These are phyloP conservation scores for Phytophthora agathidicida DNA, from an alignment of 352 stramenopile genomes.

Conservation along the genomic window DNA sequence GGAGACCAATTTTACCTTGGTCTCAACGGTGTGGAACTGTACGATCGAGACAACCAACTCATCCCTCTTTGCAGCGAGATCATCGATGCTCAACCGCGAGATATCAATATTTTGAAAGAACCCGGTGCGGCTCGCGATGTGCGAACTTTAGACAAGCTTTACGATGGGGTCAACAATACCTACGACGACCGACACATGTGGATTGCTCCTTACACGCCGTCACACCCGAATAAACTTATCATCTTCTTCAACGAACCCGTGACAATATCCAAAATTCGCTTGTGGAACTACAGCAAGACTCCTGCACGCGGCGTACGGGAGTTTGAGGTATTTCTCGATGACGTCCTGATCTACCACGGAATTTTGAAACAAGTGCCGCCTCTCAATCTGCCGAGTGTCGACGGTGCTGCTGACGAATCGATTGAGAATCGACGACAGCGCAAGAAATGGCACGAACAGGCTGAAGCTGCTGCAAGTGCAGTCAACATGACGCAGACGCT, in stretches of 20 bases:
- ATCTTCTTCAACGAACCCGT: constrained; percentile 84
- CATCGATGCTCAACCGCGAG: constrained; percentile 68
- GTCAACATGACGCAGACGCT: constrained; percentile 74
- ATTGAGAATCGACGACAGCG: constrained; percentile 51
- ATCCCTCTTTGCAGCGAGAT: constrained; percentile 53
- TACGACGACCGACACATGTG: constrained; percentile 84
- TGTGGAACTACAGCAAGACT: constrained; percentile 92
- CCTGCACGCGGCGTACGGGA: constrained; percentile 73
- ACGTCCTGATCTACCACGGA: constrained; percentile 80
- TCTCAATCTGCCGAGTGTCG: constrained; percentile 32
- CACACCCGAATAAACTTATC: constrained; percentile 71
- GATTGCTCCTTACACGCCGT: constrained; percentile 68
- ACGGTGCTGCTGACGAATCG: constrained; percentile 18
- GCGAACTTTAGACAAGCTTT: constrained; percentile 78
- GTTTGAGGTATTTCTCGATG: constrained; percentile 87
- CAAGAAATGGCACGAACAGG: constrained; percentile 49
- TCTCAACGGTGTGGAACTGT: constrained; percentile 84
- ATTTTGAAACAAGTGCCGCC: constrained; percentile 49
- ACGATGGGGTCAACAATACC: constrained; percentile 74
- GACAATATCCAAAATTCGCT: constrained; percentile 75
- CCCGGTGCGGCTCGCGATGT: constrained; percentile 58
- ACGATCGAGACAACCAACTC: constrained; percentile 53
- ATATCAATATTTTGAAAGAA: constrained; percentile 89
- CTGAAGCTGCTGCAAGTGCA: constrained; percentile 41
- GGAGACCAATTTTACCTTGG: constrained; percentile 82